Percentiles rank a stretch among this genome's conserved stretches.
Evolutionary conservation across 176 grass and related monocot genomes (phyloP).

Genomic region (Cenchrus americanus): DNA sequence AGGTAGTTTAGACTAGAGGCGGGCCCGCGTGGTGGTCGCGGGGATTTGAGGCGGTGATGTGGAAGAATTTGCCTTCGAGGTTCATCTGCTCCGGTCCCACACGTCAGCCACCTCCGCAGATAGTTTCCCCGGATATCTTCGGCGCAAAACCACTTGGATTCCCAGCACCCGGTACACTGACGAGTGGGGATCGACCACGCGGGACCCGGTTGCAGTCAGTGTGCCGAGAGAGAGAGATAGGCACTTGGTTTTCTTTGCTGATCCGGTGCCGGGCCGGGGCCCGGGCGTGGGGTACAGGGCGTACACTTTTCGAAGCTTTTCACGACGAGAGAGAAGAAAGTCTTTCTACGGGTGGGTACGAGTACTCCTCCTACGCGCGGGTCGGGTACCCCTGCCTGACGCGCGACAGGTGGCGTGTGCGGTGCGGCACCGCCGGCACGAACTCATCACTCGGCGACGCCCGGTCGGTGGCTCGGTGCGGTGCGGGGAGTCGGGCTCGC

Average conservation of each 20-base stretch:
- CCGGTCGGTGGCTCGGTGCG: neutral
- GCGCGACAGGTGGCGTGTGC: slow-evolving; percentile 32
- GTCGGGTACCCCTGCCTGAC: neutral
- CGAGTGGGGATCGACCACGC: neutral
- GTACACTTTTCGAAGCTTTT: neutral
- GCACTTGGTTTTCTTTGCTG: neutral
- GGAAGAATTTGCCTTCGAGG: slow-evolving; percentile 22
- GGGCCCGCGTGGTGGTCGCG: slow-evolving; percentile 31
- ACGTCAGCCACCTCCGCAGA: neutral
- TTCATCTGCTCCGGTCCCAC: neutral
- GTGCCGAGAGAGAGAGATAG: fast-evolving
- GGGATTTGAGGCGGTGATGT: slow-evolving; percentile 47
- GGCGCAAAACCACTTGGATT: neutral
- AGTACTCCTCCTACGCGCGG: too few species aligned
- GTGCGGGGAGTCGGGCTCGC: slow-evolving; percentile 18
- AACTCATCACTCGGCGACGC: too few species aligned
- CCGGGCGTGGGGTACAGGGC: neutral
- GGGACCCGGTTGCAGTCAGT: neutral
- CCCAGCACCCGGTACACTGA: neutral
- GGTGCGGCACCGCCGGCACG: neutral
- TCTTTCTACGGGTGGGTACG: too few species aligned
- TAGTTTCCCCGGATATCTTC: neutral
- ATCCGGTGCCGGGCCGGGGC: neutral
- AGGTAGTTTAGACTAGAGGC: slow-evolving; percentile 43
- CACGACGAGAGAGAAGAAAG: too few species aligned